A percentile compares a stretch with the other conserved stretches of the same genome.
Evolutionary conservation across 352 stramenopile species (phyloP).

Genomic region (Phytophthora meadii): DNA sequence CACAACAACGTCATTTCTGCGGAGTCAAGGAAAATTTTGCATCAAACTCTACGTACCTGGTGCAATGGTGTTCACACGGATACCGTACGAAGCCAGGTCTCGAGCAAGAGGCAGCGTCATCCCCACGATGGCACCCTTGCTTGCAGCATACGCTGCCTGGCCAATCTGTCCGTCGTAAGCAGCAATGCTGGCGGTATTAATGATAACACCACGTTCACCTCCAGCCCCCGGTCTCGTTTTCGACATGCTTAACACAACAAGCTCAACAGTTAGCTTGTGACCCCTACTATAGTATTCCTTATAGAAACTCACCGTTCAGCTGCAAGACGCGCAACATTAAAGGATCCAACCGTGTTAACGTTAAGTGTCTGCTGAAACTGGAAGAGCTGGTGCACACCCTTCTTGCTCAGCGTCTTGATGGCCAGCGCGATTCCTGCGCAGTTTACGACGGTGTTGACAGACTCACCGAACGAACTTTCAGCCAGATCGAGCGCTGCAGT

Average conservation of each 20-base stretch:
- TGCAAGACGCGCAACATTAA: constrained; percentile 97
- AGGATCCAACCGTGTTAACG: constrained; percentile 97
- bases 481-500: constrained; percentile 90
- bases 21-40: not conserved
- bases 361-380: constrained; percentile 96
- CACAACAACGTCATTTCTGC: not conserved
- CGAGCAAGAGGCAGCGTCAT: constrained; percentile 98
- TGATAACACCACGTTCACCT: constrained; percentile 95
- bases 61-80: constrained; percentile 98
- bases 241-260: constrained; percentile 74
- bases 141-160: constrained; percentile 97
- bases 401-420: constrained; percentile 93
- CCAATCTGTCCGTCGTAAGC: constrained; percentile 98
- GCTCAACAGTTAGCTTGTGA: not conserved
- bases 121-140: constrained; percentile 95
- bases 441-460: constrained; percentile 95
- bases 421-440: constrained; percentile 95
- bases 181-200: constrained; percentile 98
- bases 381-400: constrained; percentile 90
- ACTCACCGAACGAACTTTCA: constrained; percentile 91
- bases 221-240: constrained; percentile 72
- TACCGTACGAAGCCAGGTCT: constrained; percentile 93
- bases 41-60: constrained; percentile 58
- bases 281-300: no score
- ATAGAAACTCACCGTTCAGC: constrained; percentile 83